Percentiles rank a stretch among this genome's conserved stretches.
Conservation (phyloP, 1,139 yeast species). For the Kazachstania sp. region DNA sequence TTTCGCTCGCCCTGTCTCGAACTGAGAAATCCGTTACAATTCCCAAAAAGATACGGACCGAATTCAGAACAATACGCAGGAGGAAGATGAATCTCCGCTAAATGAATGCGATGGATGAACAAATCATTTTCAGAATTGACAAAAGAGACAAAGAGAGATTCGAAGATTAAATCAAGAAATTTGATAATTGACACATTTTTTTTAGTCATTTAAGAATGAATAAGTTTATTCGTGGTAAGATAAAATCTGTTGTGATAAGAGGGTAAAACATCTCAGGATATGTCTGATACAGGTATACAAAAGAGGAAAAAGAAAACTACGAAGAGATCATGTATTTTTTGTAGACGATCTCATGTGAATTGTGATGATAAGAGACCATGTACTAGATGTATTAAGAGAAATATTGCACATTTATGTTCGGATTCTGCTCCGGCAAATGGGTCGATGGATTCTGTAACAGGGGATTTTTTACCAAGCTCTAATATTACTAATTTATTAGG, state of each 20-base stretch:
- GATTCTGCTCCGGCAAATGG: slow-evolving; percentile 31
- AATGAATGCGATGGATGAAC: too few relatives aligned
- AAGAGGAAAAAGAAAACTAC: slow-evolving; percentile 16
- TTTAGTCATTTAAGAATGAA: too few relatives aligned
- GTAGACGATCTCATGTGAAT: slow-evolving; percentile 90
- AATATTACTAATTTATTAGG: slow-evolving; percentile 10
- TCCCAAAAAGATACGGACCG: too few relatives aligned
- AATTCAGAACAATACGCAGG: too few relatives aligned
- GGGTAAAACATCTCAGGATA: slow-evolving; percentile 31
- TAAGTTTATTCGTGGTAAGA: too few relatives aligned
- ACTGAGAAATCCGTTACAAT: too few relatives aligned
- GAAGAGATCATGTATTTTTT: slow-evolving; percentile 71
- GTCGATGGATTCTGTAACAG: neutral
- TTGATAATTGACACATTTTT: too few relatives aligned
- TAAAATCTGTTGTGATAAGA: neutral
- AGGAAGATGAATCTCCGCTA: too few relatives aligned
- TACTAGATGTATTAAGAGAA: slow-evolving; percentile 75
- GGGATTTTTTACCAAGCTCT: neutral
- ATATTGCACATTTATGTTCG: slow-evolving; percentile 83
- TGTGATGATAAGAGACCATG: slow-evolving; percentile 88
- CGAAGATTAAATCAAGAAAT: too few relatives aligned
- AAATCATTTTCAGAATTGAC: too few relatives aligned
- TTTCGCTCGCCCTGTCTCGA: too few relatives aligned
- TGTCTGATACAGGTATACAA: slow-evolving; percentile 22
- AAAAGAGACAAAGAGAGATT: too few relatives aligned